Base-by-base conservation (phyloP, 2,329 filamentous ascomycete species). In the Clonostachys solani region DNA sequence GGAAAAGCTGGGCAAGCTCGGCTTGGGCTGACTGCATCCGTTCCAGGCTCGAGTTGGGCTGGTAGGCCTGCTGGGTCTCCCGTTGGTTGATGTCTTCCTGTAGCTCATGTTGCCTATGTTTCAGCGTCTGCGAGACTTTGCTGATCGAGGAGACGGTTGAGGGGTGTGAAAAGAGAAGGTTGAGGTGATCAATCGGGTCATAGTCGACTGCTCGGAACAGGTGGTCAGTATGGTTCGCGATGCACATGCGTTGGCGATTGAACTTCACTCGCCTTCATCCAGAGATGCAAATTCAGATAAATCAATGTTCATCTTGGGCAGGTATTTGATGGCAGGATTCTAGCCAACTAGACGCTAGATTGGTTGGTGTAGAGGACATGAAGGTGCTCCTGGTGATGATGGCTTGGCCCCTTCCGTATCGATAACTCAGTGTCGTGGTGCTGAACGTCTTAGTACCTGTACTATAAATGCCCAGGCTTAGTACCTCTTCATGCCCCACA, bases 161-260 rank as follows among this genome's bases (percentile, higher is more conserved):
- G 1, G 92, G 88, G 60, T 95, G 89, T 44, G 90, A 85, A 74
- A 99, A 99, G 59, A 99, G 86, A 52, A 87, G 78, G 72, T 99
- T 97, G 48, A 99, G 80, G 68, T 99, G 91, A 58, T 89, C 81
- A 64, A 97, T 86, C 46, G 94, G 91, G 65, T 97, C 87, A 72
- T 96, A 97, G 67, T 96, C 85, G 66, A 72, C 78, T 81, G 23
- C 23, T 29, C 23, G 23, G 23, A 29, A 29, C 23, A 29, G 23
- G 23, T 29, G 23, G 23, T 29, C 23, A 29, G 23, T 29, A 29
- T 10, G 23, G 23, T 29, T 29, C 23, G 23, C 23, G 23, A 29
- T 4, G 23, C 9, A 4, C 23, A 29, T 29, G 23, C 23, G 23
- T 29, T 10, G 23, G 23, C 23, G 23, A 29, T 29, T 29, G 23